Base-by-base conservation (phyloP, 306 rosid genomes). In the Rosa lucieae region DNA sequence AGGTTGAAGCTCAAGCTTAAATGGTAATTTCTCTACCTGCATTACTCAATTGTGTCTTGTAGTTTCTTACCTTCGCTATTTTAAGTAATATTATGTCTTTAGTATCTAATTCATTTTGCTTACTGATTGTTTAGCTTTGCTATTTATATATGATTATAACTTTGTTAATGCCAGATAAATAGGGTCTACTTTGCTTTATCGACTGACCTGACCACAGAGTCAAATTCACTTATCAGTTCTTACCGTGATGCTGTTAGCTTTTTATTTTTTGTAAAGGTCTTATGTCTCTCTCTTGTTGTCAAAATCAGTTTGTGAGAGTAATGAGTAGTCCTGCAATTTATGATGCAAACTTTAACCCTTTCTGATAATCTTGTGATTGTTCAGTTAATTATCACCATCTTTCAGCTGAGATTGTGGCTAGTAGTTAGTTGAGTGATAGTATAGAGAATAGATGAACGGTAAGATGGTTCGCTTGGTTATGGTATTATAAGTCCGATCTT, bases 331-430 rank as follows among this genome's bases (percentile, higher is more conserved):
- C 44, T 81, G 93, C 89, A 79, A 87, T 85, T 87, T 3, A 49
- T 92, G 90, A 88, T 90, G 91, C 81, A 79, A 74, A 13, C 66
- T 1, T 17, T 3, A 43, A 48, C n/a, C 8, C 37, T 23, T 67
- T 26, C 66, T 87, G 93, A 86, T n/a, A 48, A 0, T 0, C 15
- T 75, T 13, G 75, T 90, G 93, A 91, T 90, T 86, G 89, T 79
- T 59, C 43, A 10, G 12, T 71, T 5, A 78, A 79, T 73, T 2
- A 84, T 90, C 92, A 87, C 97, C 92, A 85, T 88, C 90, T 87
- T 88, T 90, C 89, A 89, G 82, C 92, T 85, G 91, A 89, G 88
- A 78, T 84, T 91, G 88, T 89, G 70, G 43, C 46, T 23, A 2
- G 21, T 11, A 56, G 2, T 26, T 59, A 21, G 66, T 59, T 23